Conservation (phyloP, 2,329 filamentous ascomycete genomes). For the Colletotrichum sp. region DNA sequence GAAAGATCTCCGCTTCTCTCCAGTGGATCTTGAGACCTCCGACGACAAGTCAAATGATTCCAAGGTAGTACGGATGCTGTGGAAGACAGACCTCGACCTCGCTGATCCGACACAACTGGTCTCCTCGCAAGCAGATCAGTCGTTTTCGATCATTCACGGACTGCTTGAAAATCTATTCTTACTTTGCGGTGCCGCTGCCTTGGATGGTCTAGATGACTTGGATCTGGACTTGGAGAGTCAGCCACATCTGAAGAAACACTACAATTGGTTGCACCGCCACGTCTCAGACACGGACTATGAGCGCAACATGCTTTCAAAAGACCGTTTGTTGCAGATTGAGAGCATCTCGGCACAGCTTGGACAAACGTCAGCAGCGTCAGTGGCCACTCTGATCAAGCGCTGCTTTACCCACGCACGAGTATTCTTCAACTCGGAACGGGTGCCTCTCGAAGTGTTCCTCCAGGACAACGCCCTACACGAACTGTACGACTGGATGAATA, state of each 20-base stretch:
- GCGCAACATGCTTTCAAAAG: neutral
- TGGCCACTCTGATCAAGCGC: neutral
- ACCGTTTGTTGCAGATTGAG: neutral
- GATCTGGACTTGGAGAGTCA: neutral
- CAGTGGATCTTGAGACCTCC: neutral
- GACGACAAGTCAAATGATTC: neutral
- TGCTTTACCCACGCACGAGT: neutral
- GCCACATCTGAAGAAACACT: neutral
- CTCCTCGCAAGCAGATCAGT: neutral
- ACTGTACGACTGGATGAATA: conserved; percentile 15
- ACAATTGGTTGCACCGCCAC: too few species aligned
- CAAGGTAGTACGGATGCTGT: neutral
- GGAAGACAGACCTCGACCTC: neutral
- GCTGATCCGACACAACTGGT: neutral
- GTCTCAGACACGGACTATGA: too few species aligned
- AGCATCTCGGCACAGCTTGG: neutral
- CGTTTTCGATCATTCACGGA: neutral
- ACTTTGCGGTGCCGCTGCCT: neutral
- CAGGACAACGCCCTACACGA: neutral
- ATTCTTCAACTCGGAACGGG: neutral
- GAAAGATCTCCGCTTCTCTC: neutral
- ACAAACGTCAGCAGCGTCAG: neutral
- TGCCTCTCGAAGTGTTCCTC: neutral
- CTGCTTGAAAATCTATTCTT: neutral
- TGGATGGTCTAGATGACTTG: neutral